Evolutionary conservation across 2,329 filamentous ascomycete genomes (phyloP).

Genomic region (Hymenoscyphus salicellus): DNA sequence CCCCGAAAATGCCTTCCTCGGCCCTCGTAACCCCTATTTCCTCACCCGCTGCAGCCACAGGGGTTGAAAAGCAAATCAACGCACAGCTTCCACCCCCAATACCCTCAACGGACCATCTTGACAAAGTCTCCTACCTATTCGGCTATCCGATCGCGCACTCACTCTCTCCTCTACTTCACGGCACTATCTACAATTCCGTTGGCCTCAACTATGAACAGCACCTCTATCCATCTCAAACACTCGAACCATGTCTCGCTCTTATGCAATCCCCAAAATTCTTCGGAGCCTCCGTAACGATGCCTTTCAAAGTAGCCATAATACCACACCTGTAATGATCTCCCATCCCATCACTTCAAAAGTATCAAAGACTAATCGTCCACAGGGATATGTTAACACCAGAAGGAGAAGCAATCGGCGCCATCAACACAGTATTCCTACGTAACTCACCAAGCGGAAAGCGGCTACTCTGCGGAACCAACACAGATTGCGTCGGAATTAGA

Average conservation of each 20-base stretch:
- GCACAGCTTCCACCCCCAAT: conserved; percentile 14
- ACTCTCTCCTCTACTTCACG: conserved; percentile 54
- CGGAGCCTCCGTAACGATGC: conserved; percentile 76
- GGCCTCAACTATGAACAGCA: conserved; percentile 51
- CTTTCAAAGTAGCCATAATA: conserved; percentile 76
- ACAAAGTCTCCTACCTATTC: conserved; percentile 48
- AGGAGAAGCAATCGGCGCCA: conserved; percentile 69
- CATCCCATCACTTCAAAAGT: too few species aligned
- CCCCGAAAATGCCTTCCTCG: conserved; percentile 1
- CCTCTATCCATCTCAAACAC: conserved; percentile 51
- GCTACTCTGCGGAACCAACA: conserved; percentile 71
- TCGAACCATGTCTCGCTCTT: conserved; percentile 49
- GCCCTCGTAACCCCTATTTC: background rate
- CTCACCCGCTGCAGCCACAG: background rate
- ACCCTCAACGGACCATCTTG: conserved; percentile 25
- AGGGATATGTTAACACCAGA: conserved; percentile 68
- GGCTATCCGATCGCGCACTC: conserved; percentile 55
- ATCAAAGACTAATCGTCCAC: too few species aligned
- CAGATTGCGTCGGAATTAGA: conserved; percentile 74
- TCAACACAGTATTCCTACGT: conserved; percentile 73
- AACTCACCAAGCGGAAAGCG: conserved; percentile 36
- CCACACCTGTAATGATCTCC: conserved; percentile 48
- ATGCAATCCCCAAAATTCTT: conserved; percentile 59
- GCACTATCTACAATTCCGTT: conserved; percentile 51
- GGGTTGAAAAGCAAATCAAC: background rate